phyloP scores from a whole-genome alignment of 176 grass and related monocot species.

The Oryza coarctata region DNA sequence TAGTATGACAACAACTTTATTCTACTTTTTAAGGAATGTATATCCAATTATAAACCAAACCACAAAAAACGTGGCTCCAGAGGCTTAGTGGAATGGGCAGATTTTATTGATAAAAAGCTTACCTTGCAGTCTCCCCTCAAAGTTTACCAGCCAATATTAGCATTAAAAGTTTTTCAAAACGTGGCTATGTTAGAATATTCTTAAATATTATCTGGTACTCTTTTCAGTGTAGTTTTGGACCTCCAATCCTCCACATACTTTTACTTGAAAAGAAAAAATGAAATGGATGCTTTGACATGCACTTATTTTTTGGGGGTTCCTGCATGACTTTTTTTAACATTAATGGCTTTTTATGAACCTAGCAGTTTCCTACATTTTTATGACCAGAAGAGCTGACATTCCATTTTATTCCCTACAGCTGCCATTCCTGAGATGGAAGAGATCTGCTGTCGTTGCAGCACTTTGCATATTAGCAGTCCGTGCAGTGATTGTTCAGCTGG shows the following conservation, averaged over 20 bases:
- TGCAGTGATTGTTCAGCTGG: slow-evolving; percentile 94
- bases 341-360: neutral
- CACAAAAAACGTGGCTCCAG: neutral
- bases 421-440: slow-evolving; percentile 89
- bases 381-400: slow-evolving; percentile 20
- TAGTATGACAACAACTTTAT: neutral
- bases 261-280: neutral
- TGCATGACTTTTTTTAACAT: slow-evolving; percentile 7
- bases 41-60: neutral
- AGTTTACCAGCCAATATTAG: neutral
- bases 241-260: neutral
- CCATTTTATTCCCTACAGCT: slow-evolving; percentile 50
- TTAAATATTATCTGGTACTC: neutral
- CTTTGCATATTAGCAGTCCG: slow-evolving; percentile 87
- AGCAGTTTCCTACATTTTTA: neutral
- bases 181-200: neutral
- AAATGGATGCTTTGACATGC: neutral
- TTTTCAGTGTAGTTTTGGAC: neutral
- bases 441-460: slow-evolving; percentile 91
- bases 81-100: neutral
- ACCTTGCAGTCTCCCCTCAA: neutral
- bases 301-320: neutral
- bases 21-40: neutral
- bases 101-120: neutral
- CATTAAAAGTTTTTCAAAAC: neutral